phyloP scores from a whole-genome alignment of 148 eudicot genomes.

The Beta vulgaris region DNA sequence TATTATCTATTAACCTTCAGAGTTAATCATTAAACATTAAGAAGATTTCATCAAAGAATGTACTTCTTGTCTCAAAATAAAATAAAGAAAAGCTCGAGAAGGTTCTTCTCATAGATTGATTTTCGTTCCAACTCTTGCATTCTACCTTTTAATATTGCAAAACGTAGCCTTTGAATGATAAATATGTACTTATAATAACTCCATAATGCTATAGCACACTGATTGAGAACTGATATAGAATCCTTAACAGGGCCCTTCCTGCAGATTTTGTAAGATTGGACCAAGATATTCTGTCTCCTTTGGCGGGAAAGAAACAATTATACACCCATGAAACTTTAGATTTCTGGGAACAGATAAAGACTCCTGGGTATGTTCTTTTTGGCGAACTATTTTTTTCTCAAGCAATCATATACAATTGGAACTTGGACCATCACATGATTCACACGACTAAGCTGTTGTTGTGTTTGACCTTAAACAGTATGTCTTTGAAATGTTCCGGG shows the following conservation, averaged over 20 bases:
- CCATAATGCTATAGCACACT: conserved; percentile 4
- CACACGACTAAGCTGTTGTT: conserved; percentile 6
- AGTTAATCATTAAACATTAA: background rate
- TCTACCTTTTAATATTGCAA: background rate
- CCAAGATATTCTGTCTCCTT: conserved; percentile 91
- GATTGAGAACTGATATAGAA: conserved; percentile 30
- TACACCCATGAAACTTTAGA: conserved; percentile 78
- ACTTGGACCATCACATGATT: background rate
- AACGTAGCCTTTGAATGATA: background rate
- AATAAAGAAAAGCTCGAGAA: background rate
- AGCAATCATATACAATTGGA: conserved; percentile 6
- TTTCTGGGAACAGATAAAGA: conserved; percentile 96
- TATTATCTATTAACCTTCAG: background rate
- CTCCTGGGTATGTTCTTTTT: conserved; percentile 58
- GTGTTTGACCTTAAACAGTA: conserved; percentile 45
- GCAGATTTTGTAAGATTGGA: conserved; percentile 50
- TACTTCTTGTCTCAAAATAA: too few relatives aligned
- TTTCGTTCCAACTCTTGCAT: background rate
- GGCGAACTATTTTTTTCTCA: conserved; percentile 4
- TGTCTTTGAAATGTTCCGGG: conserved; percentile 86
- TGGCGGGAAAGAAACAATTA: conserved; percentile 88
- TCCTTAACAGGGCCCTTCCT: conserved; percentile 55
- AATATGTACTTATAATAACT: background rate
- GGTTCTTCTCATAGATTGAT: background rate
- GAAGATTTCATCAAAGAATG: too few relatives aligned